Base-by-base conservation (phyloP, 164 flowering plant species). In the Magnolia officinalis region DNA sequence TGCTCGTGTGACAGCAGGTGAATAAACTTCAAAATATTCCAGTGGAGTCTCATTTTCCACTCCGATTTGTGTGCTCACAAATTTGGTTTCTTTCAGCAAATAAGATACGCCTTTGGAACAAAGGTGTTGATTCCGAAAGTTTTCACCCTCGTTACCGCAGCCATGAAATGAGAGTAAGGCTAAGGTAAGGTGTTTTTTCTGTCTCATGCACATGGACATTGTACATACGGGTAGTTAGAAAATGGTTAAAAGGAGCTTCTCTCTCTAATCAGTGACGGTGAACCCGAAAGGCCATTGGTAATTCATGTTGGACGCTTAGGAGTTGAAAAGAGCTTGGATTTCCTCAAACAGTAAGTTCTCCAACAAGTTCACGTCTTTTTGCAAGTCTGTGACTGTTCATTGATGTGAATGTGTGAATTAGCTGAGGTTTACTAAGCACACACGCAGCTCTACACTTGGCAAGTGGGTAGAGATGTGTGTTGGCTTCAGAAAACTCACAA, bases 241-340 rank as follows among this genome's bases (percentile, higher is more conserved):
- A 45, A 68, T 68, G 50, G 29, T 37, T 29, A 68, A 68, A 4
- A 66, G 4, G 2, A 11, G 18, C 31, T 6, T 50, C 72, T 49
- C 13, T 74, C 58, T 67, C 52, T 63, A 45, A 81, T 77, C 89
- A 96, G 98, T 80, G 83, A 85, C 71, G 96, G 97, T 50, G 98
- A 96, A 84, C 98, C 98, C 51, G 97, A 96, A 24, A 91, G 83
- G 74, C 99, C 98, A 49, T 79, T 96, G 75, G 81, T 96, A 76
- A 86, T 94, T 71, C 99, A 96, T 81, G 98, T 94, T 78, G 99
- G 99, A 63, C 85, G 99, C 31, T 83, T 96, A 75, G 99, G 99
- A 72, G 94, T 90, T 72, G 99, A 96, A 83, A 96, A 96, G 89
- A 96, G 98, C 79, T 88, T 96, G 90, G 98, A 96, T 84, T 90